A percentile compares a stretch with the other conserved stretches of the same genome.
phyloP scores from a whole-genome alignment of 2,329 filamentous ascomycete species.

The Trichophyton verrucosum region DNA sequence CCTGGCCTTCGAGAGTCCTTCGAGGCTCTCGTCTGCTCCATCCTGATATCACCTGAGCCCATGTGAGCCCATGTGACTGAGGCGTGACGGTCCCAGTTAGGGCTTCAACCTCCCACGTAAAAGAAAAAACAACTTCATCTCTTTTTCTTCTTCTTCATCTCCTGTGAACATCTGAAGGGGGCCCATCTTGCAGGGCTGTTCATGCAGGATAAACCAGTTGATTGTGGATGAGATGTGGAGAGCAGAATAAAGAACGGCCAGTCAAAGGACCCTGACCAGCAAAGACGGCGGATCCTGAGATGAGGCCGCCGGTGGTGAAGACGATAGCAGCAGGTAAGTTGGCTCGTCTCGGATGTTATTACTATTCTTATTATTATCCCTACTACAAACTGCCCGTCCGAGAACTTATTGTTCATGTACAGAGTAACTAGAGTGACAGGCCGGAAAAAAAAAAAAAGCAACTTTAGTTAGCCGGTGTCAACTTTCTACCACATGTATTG shows the following conservation, averaged over 20 bases:
- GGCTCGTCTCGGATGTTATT: too few species aligned
- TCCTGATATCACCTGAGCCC: conserved; percentile 3
- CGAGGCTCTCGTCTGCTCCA: background rate
- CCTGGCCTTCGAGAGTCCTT: background rate
- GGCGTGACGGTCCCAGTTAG: background rate
- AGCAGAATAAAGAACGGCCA: background rate
- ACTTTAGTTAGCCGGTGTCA: background rate
- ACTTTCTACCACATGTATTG: background rate
- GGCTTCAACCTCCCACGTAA: background rate
- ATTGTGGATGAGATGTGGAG: background rate
- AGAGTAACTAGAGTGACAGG: background rate
- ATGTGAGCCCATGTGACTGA: conserved; percentile 3
- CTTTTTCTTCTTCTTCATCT: background rate
- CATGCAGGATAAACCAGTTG: background rate
- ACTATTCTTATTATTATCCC: background rate
- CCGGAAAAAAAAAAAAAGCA: background rate
- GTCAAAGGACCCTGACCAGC: background rate
- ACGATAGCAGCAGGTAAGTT: background rate
- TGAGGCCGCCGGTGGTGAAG: background rate
- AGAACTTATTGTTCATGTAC: background rate
- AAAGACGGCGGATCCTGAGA: background rate
- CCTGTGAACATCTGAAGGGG: background rate
- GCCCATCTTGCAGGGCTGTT: background rate
- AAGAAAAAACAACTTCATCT: background rate
- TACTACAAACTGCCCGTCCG: background rate